Percentiles rank a stretch among this genome's conserved stretches.
phyloP scores from a whole-genome alignment of 495 filamentous ascomycete genomes.

The Penicillium psychrofluorescens region DNA sequence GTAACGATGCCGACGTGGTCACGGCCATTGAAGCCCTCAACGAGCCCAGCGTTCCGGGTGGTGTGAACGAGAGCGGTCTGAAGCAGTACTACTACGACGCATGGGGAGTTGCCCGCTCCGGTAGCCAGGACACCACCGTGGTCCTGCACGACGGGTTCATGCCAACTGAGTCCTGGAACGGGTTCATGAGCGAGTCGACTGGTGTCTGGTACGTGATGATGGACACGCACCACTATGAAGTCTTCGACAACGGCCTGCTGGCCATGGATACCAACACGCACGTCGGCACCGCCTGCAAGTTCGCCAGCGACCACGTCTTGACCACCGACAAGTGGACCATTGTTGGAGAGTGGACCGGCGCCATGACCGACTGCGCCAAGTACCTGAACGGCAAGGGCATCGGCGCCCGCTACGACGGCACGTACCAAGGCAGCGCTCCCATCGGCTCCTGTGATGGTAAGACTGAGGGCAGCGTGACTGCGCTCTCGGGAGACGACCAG shows the following conservation, averaged over 20 bases:
- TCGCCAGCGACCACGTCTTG: constrained; percentile 38
- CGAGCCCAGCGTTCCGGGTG: constrained; percentile 53
- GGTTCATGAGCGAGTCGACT: constrained; percentile 50
- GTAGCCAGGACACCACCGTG: constrained; percentile 48
- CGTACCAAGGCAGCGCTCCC: constrained; percentile 34
- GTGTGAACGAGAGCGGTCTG: constrained; percentile 43
- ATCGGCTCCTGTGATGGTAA: constrained; percentile 56
- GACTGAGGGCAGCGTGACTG: constrained; percentile 46
- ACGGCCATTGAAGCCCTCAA: constrained; percentile 67
- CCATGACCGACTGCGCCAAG: constrained; percentile 68
- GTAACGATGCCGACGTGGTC: constrained; percentile 54
- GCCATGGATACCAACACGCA: constrained; percentile 40
- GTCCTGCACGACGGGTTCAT: constrained; percentile 65
- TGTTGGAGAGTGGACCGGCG: constrained; percentile 64
- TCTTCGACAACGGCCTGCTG: constrained; percentile 57
- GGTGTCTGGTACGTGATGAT: constrained; percentile 57
- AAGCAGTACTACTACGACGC: constrained; percentile 60
- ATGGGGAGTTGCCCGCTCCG: constrained; percentile 44
- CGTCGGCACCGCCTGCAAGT: constrained; percentile 42
- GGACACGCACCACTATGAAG: constrained; percentile 62
- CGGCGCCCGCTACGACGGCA: constrained; percentile 66
- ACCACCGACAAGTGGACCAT: constrained; percentile 63
- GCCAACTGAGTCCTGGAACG: constrained; percentile 59
- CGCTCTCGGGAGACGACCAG: constrained; percentile 44
- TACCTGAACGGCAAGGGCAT: constrained; percentile 63